A percentile compares a stretch with the other conserved stretches of the same genome.
phyloP scores from a whole-genome alignment of 768 basidiomycete genomes.

The Termitomyces sp. region DNA sequence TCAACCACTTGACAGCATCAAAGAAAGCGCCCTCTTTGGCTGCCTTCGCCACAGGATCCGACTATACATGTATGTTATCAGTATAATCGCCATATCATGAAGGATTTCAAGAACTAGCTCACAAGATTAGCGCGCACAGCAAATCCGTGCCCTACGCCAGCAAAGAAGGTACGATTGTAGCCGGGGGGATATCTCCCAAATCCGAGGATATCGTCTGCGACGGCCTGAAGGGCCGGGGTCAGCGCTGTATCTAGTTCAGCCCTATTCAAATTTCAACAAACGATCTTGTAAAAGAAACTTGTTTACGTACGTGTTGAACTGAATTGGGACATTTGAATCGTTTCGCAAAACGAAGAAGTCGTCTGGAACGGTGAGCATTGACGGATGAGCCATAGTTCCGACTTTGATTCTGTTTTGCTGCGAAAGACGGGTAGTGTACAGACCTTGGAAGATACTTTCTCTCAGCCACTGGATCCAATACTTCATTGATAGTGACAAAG shows the following conservation, averaged over 20 bases:
- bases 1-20: conserved; percentile 13
- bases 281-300: background rate
- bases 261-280: background rate
- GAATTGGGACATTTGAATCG: conserved; percentile 11
- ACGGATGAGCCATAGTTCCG: conserved; percentile 28
- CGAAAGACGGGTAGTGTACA: conserved; percentile 27
- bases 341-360: conserved; percentile 22
- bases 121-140: conserved; percentile 15
- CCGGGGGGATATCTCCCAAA: conserved; percentile 12
- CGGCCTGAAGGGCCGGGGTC: conserved; percentile 10
- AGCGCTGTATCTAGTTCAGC: conserved; percentile 11
- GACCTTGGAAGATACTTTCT: conserved; percentile 2
- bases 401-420: conserved; percentile 24
- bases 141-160: conserved; percentile 13
- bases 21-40: conserved; percentile 15
- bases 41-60: conserved; percentile 13
- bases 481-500: too few relatives aligned
- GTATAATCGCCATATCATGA: background rate
- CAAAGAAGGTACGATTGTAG: conserved; percentile 13
- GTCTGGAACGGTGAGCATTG: conserved; percentile 26
- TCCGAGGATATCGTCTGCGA: conserved; percentile 11
- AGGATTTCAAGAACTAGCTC: background rate
- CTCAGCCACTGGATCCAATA: background rate
- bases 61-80: background rate
- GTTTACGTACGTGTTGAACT: conserved; percentile 12